phyloP scores from a whole-genome alignment of 176 grass and related monocot species.

The Carex scoparia region DNA sequence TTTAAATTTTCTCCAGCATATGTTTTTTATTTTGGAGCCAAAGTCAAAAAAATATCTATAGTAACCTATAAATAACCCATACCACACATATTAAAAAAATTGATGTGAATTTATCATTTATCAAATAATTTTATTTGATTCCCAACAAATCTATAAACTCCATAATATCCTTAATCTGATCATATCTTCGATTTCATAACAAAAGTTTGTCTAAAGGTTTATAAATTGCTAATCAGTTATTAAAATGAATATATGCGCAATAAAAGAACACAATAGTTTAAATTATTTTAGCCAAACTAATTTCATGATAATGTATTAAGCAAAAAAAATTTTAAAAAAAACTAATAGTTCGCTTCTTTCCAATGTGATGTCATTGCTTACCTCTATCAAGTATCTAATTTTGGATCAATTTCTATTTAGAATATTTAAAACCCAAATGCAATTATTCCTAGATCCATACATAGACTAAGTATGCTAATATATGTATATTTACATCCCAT shows the following conservation, averaged over 20 bases:
- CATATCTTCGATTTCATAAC: too few relatives aligned
- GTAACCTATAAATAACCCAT: too few relatives aligned
- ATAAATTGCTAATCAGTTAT: too few relatives aligned
- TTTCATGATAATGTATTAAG: neutral
- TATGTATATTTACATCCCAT: neutral
- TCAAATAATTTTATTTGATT: neutral
- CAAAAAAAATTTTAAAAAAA: neutral
- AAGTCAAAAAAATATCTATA: too few relatives aligned
- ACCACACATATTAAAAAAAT: neutral
- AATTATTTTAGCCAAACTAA: neutral
- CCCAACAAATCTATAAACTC: neutral
- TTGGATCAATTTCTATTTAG: too few relatives aligned
- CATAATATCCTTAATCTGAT: neutral
- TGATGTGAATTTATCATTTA: neutral
- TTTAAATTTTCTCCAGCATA: too few relatives aligned
- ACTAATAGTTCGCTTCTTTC: neutral
- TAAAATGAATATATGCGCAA: too few relatives aligned
- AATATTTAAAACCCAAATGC: neutral
- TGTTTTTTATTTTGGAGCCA: too few relatives aligned
- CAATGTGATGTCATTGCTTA: constrained; percentile 4
- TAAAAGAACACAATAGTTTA: neutral
- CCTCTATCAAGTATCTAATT: neutral
- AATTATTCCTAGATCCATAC: neutral
- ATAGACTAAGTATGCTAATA: neutral
- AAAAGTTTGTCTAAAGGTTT: too few relatives aligned